These are phyloP conservation scores for Abortiporus biennis DNA, from an alignment of 1,284 basidiomycete genomes.

Conservation along the genomic window DNA sequence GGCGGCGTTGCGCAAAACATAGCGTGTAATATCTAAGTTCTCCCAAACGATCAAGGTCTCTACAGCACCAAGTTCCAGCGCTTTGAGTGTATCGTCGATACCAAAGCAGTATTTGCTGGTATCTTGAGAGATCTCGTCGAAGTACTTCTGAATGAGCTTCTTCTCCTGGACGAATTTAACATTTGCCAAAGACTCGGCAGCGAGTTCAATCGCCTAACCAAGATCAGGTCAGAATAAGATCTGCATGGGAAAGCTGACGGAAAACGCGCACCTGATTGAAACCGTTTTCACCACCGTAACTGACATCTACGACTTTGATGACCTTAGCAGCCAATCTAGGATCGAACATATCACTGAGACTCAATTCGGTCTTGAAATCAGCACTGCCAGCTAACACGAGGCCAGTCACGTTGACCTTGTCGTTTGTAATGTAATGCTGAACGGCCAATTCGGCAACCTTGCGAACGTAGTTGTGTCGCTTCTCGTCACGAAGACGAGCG, in stretches of 20 bases:
- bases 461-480: slow-evolving; percentile 98
- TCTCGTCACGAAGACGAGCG: slow-evolving; percentile 98
- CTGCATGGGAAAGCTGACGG: neutral
- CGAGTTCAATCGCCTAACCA: slow-evolving; percentile 89
- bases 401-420: slow-evolving; percentile 98
- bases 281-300: slow-evolving; percentile 98
- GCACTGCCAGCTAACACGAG: slow-evolving; percentile 97
- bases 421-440: slow-evolving; percentile 96
- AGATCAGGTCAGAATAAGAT: neutral
- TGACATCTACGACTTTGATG: slow-evolving; percentile 98
- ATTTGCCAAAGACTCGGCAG: slow-evolving; percentile 92
- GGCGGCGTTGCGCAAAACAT: slow-evolving; percentile 84
- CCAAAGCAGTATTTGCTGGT: slow-evolving; percentile 98
- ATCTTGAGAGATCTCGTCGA: slow-evolving; percentile 99
- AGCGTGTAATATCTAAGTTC: slow-evolving; percentile 85
- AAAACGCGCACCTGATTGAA: slow-evolving; percentile 79
- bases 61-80: slow-evolving; percentile 92
- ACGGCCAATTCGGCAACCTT: slow-evolving; percentile 97
- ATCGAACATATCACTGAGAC: slow-evolving; percentile 97
- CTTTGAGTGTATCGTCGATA: slow-evolving; percentile 95
- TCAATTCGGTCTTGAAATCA: slow-evolving; percentile 98
- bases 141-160: slow-evolving; percentile 95
- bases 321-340: slow-evolving; percentile 82
- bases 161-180: slow-evolving; percentile 99
- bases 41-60: slow-evolving; percentile 99